A percentile compares a stretch with the other conserved stretches of the same genome.
Evolutionary conservation across 2,329 filamentous ascomycete species (phyloP).

Genomic region (Colletotrichum viniferum): DNA sequence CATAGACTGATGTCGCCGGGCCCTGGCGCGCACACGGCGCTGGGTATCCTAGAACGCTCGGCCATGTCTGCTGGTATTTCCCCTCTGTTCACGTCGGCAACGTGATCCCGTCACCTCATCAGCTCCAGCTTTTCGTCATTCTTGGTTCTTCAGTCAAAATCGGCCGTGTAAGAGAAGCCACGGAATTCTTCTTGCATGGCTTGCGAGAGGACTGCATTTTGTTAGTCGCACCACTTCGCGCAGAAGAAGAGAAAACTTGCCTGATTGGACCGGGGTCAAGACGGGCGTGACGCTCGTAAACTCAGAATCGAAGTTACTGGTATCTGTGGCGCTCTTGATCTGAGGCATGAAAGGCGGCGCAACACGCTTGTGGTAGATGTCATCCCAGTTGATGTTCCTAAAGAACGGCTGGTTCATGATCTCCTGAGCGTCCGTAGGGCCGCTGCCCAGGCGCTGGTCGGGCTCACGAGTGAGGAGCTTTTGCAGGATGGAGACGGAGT

Average conservation of each 20-base stretch:
- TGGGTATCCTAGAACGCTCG: background rate
- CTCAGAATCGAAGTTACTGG: slow-evolving; percentile 99
- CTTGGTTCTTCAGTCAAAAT: slow-evolving; percentile 68
- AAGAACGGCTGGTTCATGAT: slow-evolving; percentile 99
- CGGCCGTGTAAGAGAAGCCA: slow-evolving; percentile 95
- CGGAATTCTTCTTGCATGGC: slow-evolving; percentile 99
- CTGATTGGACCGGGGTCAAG: slow-evolving; percentile 94
- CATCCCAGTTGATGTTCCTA: slow-evolving; percentile 97
- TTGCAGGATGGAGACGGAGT: slow-evolving; percentile 96
- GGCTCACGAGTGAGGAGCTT: slow-evolving; percentile 96
- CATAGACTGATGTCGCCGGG: background rate
- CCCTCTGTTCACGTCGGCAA: background rate
- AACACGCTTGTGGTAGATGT: slow-evolving; percentile 95
- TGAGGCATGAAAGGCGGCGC: slow-evolving; percentile 86
- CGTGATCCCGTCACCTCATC: background rate
- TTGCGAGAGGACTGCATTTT: slow-evolving; percentile 80
- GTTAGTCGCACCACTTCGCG: background rate
- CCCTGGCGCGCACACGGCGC: background rate
- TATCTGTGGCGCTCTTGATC: slow-evolving; percentile 92
- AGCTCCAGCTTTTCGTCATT: background rate
- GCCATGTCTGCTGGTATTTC: background rate
- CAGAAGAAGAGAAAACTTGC: slow-evolving; percentile 58
- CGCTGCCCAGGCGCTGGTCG: slow-evolving; percentile 88
- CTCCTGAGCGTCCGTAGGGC: slow-evolving; percentile 96
- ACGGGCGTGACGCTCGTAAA: slow-evolving; percentile 99